phyloP scores from a whole-genome alignment of 106 monocot genomes.

The Phalaenopsis equestris region DNA sequence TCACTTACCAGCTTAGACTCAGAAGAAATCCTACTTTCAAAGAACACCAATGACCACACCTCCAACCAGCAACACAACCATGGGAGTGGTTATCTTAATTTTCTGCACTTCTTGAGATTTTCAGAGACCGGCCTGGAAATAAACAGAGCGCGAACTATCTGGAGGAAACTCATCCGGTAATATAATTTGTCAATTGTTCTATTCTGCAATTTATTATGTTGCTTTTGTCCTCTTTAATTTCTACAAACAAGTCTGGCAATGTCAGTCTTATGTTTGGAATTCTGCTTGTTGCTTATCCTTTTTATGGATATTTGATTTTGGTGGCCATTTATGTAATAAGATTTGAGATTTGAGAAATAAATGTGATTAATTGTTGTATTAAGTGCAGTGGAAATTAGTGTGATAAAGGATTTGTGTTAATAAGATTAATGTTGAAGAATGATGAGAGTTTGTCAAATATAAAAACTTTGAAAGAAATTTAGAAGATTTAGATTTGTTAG shows the following conservation, averaged over 20 bases:
- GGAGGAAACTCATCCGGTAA: slow-evolving; percentile 64
- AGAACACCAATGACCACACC: slow-evolving; percentile 24
- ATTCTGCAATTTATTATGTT: neutral
- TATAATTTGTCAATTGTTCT: neutral
- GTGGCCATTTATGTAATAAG: neutral
- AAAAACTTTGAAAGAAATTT: neutral
- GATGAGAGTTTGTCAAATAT: neutral
- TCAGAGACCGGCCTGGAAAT: slow-evolving; percentile 62
- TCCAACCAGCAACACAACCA: slow-evolving; percentile 12
- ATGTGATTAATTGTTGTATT: neutral
- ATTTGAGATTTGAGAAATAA: neutral
- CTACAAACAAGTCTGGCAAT: neutral
- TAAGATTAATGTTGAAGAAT: too few species aligned
- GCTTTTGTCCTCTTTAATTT: neutral
- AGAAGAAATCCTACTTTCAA: neutral
- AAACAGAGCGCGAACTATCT: slow-evolving; percentile 76
- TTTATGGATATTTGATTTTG: neutral
- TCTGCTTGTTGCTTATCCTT: neutral
- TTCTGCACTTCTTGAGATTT: slow-evolving; percentile 72
- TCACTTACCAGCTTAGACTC: slow-evolving; percentile 75
- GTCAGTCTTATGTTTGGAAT: neutral
- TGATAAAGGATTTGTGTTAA: too few species aligned
- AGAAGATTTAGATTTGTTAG: neutral
- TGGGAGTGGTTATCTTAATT: slow-evolving; percentile 22
- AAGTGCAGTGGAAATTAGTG: neutral